Conservation (phyloP, 164 flowering plant species). For the Liriodendron chinense region DNA sequence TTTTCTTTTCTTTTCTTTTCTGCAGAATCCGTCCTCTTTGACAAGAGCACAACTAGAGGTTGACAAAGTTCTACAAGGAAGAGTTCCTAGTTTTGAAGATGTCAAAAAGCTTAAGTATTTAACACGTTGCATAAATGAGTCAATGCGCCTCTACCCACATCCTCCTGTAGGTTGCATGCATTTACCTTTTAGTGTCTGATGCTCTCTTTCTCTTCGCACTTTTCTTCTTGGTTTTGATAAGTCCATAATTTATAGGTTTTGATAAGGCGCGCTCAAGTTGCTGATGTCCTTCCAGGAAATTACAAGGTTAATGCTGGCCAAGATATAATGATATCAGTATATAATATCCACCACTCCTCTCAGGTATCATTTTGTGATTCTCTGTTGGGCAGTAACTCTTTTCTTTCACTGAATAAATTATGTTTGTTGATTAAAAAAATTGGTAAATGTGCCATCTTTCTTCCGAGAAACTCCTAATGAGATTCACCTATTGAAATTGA, state of each 20-base stretch:
- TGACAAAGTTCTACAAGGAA: conserved; percentile 75
- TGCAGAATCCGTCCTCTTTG: conserved; percentile 56
- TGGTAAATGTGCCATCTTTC: neutral
- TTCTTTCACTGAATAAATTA: neutral
- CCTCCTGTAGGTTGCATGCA: conserved; percentile 74
- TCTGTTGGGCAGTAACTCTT: neutral
- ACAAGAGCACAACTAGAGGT: conserved; percentile 81
- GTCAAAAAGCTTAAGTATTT: conserved; percentile 71
- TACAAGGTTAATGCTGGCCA: conserved; percentile 88
- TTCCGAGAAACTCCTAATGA: neutral
- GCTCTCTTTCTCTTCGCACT: neutral
- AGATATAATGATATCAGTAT: conserved; percentile 96
- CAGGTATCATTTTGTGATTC: conserved; percentile 42
- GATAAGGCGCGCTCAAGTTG: conserved; percentile 76
- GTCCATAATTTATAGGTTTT: conserved; percentile 49
- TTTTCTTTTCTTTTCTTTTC: neutral
- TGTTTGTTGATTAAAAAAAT: neutral
- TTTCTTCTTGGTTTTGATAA: neutral
- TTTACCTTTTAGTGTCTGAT: neutral
- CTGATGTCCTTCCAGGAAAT: conserved; percentile 84
- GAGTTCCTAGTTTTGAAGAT: conserved; percentile 72
- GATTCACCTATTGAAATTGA: neutral
- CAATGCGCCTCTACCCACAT: conserved; percentile 90
- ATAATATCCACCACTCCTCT: conserved; percentile 84
- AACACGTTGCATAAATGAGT: conserved; percentile 83